A percentile compares a stretch with the other conserved stretches of the same genome.
phyloP scores from a whole-genome alignment of 345 rosid genomes.

The Ceriops tagal region DNA sequence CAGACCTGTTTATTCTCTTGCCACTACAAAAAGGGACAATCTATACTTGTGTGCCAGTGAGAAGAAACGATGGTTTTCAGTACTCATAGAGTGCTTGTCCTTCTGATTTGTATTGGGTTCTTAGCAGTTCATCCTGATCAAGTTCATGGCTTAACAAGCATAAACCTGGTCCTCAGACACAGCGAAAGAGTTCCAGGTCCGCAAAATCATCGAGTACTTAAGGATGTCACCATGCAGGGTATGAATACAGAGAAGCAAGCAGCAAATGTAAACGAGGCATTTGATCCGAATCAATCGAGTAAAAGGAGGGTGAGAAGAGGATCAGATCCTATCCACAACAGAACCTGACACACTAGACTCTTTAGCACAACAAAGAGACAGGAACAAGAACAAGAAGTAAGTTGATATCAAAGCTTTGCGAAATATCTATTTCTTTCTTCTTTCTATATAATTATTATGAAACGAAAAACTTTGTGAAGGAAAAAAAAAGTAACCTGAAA shows the following conservation, averaged over 20 bases:
- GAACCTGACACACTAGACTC: constrained; percentile 32
- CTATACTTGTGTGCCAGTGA: constrained; percentile 37
- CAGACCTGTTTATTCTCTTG: constrained; percentile 31
- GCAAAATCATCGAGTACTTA: constrained; percentile 35
- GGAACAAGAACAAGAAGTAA: constrained; percentile 12
- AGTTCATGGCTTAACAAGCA: constrained; percentile 39
- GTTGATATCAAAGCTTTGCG: constrained; percentile 24
- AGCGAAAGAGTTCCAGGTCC: constrained; percentile 20
- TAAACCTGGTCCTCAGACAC: constrained; percentile 28
- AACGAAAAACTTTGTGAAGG: no score
- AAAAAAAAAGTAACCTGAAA: no score
- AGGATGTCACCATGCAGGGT: constrained; percentile 31
- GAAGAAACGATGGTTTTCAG: constrained; percentile 42
- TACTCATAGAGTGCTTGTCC: constrained; percentile 40
- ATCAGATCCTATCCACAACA: constrained; percentile 88
- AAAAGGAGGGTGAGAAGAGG: constrained; percentile 74
- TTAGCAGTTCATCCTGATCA: constrained; percentile 41
- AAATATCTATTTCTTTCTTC: background rate
- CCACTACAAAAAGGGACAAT: constrained; percentile 35
- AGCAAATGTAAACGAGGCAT: constrained; percentile 28
- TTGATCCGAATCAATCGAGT: constrained; percentile 58
- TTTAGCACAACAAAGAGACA: constrained; percentile 18
- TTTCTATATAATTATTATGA: no score
- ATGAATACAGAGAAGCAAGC: constrained; percentile 36
- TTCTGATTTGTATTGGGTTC: constrained; percentile 50